A percentile compares a stretch with the other conserved stretches of the same genome.
Evolutionary conservation across 2,329 filamentous ascomycete species (phyloP).

Genomic region (Bipolaris bicolor): DNA sequence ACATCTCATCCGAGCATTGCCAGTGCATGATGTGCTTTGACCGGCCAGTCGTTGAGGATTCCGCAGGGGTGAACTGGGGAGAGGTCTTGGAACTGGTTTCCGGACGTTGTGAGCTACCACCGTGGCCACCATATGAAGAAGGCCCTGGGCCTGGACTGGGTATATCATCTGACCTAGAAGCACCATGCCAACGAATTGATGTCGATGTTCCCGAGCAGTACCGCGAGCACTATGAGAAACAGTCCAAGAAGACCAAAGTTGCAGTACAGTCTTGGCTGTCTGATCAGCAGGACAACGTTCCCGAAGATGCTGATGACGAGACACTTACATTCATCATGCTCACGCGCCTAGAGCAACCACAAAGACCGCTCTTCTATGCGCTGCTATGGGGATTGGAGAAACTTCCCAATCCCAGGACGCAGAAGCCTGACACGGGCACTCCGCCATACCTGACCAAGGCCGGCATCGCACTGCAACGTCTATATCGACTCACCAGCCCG

Average conservation of each 20-base stretch:
- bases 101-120: constrained; percentile 81
- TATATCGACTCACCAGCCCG: constrained; percentile 75
- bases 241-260: constrained; percentile 90
- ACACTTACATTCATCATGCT: constrained; percentile 92
- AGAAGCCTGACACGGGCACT: constrained; percentile 68
- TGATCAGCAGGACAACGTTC: constrained; percentile 77
- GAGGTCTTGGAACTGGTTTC: constrained; percentile 93
- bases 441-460: constrained; percentile 77
- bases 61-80: constrained; percentile 84
- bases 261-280: constrained; percentile 90
- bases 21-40: constrained; percentile 81
- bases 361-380: constrained; percentile 82
- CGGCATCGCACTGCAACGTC: constrained; percentile 77
- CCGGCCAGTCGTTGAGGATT: constrained; percentile 51
- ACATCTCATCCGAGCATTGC: constrained; percentile 87
- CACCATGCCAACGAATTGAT: constrained; percentile 79
- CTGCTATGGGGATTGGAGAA: constrained; percentile 68
- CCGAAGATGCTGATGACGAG: constrained; percentile 91
- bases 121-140: constrained; percentile 82
- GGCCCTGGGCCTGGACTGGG: constrained; percentile 61
- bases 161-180: constrained; percentile 56
- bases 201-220: constrained; percentile 95
- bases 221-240: constrained; percentile 86
- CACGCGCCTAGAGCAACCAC: constrained; percentile 77
- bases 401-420: constrained; percentile 63